Evolutionary conservation across 208 protist genomes (phyloP).

Genomic region (Crithidia expoeki): DNA sequence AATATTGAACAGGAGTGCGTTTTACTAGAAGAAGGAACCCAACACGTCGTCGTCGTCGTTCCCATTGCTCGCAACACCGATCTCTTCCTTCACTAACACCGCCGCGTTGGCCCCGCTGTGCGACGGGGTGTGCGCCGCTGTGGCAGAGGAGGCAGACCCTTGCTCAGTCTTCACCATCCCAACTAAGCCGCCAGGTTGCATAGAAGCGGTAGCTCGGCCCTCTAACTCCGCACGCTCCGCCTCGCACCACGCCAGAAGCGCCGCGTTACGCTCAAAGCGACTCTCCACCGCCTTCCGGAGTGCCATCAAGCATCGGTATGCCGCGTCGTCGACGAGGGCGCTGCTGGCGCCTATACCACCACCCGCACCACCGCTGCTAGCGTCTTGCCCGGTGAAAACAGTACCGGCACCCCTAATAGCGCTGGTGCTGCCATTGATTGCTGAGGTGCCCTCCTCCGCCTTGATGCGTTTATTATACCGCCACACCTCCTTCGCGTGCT

Average conservation of each 20-base stretch:
- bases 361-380: conserved; percentile 11
- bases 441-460: conserved; percentile 12
- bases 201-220: conserved; percentile 15
- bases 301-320: conserved; percentile 36
- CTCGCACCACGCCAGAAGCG: conserved; percentile 67
- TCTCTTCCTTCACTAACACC: conserved; percentile 40
- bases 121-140: neutral
- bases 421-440: neutral
- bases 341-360: conserved; percentile 13
- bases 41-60: conserved; percentile 42
- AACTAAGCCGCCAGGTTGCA: neutral
- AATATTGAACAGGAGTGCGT: too few species aligned
- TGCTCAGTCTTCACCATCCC: conserved; percentile 24
- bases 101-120: conserved; percentile 9
- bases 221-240: conserved; percentile 55
- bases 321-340: conserved; percentile 31
- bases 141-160: neutral
- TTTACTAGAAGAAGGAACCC: conserved; percentile 33
- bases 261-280: conserved; percentile 43
- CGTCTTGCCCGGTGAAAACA: conserved; percentile 20
- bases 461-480: conserved; percentile 33
- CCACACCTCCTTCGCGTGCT: conserved; percentile 69
- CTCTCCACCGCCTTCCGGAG: conserved; percentile 52
- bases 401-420: too few species aligned
- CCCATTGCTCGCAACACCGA: neutral